Percentiles rank a stretch among this genome's conserved stretches.
Evolutionary conservation across 2,329 filamentous ascomycete species (phyloP).

Genomic region (Blastomyces gilchristii): DNA sequence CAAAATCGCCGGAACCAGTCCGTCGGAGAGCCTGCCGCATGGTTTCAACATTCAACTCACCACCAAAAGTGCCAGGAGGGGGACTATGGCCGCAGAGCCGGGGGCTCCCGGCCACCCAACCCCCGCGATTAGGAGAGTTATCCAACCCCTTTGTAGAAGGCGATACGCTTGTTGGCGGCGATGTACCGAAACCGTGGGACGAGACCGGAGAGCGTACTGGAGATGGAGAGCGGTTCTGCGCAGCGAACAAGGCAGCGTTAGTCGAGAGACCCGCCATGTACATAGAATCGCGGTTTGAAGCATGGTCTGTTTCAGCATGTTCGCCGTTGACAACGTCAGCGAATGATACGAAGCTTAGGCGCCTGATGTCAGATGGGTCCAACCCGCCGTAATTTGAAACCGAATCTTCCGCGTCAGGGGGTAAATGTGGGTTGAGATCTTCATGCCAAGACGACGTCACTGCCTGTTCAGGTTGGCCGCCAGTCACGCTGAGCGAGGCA

Average conservation of each 20-base stretch:
- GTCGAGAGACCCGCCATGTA: constrained; percentile 38
- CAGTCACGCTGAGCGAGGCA: constrained; percentile 56
- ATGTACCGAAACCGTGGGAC: constrained; percentile 57
- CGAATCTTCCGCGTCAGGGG: constrained; percentile 50
- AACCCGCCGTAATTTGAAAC: constrained; percentile 67
- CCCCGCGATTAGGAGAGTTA: constrained; percentile 49
- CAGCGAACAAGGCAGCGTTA: constrained; percentile 14
- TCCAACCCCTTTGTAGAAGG: constrained; percentile 66
- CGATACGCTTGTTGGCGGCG: constrained; percentile 65
- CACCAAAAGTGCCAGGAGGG: constrained; percentile 40
- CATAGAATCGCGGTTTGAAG: constrained; percentile 56
- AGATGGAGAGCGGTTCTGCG: constrained; percentile 40
- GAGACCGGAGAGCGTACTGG: constrained; percentile 39
- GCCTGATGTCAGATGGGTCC: constrained; percentile 66
- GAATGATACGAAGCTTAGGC: constrained; percentile 91
- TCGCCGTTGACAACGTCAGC: constrained; percentile 82
- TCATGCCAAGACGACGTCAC: constrained; percentile 34
- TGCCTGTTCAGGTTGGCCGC: constrained; percentile 30
- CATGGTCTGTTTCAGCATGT: constrained; percentile 35
- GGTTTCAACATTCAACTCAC: constrained; percentile 81
- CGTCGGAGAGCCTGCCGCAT: constrained; percentile 82
- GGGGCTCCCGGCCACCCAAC: constrained; percentile 52
- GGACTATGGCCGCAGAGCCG: constrained; percentile 42
- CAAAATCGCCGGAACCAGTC: constrained; percentile 73
- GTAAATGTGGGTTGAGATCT: constrained; percentile 47